A percentile compares a stretch with the other conserved stretches of the same genome.
Conservation (phyloP, 106 monocot genomes). For the Chionographis japonica region DNA sequence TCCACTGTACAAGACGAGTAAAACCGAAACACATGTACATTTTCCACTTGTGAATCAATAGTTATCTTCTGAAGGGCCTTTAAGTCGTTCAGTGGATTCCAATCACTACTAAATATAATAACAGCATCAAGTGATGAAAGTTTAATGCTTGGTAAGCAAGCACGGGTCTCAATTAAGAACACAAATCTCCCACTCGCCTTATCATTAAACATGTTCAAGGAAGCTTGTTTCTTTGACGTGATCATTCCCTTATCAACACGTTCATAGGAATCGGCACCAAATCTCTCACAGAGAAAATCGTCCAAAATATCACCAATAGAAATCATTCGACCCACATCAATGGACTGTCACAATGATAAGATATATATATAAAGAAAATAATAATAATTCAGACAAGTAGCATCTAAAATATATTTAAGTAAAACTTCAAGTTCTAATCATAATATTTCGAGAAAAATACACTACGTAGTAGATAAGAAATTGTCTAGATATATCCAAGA, state of each 20-base stretch:
- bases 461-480: too few species aligned
- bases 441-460: too few species aligned
- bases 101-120: slow-evolving; percentile 44
- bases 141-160: slow-evolving; percentile 37
- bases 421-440: too few species aligned
- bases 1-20: slow-evolving; percentile 37
- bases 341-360: slow-evolving; percentile 9
- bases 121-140: slow-evolving; percentile 48
- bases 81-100: slow-evolving; percentile 40
- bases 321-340: slow-evolving; percentile 21
- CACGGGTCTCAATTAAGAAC: slow-evolving; percentile 44
- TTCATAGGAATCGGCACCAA: slow-evolving; percentile 39
- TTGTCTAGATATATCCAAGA: too few species aligned
- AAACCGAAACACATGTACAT: slow-evolving; percentile 35
- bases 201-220: slow-evolving; percentile 34
- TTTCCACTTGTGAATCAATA: slow-evolving; percentile 18
- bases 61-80: slow-evolving; percentile 34
- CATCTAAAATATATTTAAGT: too few species aligned
- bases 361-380: background rate
- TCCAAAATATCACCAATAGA: slow-evolving; percentile 48
- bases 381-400: too few species aligned
- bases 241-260: slow-evolving; percentile 37
- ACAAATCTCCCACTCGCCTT: slow-evolving; percentile 42
- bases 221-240: slow-evolving; percentile 21
- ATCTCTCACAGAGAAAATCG: slow-evolving; percentile 47